Base-by-base conservation (phyloP, 345 rosid genomes). In the Alliaria petiolata region DNA sequence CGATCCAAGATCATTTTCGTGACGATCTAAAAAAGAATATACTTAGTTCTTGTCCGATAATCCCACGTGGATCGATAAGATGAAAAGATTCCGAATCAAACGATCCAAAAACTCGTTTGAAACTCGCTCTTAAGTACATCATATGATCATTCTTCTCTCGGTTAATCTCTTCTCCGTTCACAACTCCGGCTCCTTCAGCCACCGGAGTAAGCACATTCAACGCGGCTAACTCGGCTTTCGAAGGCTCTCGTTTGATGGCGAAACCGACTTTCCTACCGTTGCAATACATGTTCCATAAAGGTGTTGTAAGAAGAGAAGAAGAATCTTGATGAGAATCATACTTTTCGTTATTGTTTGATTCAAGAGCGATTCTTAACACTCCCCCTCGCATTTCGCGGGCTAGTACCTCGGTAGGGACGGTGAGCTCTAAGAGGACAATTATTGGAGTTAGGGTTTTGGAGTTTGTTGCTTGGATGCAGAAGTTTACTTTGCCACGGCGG, bases 331-430 rank as follows among this genome's bases (percentile, higher is more conserved):
- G 33, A 11, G 39, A 44, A 9, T 45, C 44, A 14, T 59, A 19
- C 10, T 44, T 50, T 0, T 51, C 47, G 30, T 36, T 47, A 33
- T 36, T 42, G 66, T 82, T 76, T 75, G 74, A 61, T 44, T 87
- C 87, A 0, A 90, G 72, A 0, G 89, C 91, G n/a, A 87, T 85
- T 7, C 91, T 80, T 28, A 90, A 69, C 25, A 77, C 53, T 0
- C 91, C 91, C 7, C 82, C 83, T 65, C 52, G 81, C 93, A 90
- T 90, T 82, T 90, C 96, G 6, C 76, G 72, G 43, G 93, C 93
- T 40, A 90, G 39, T 28, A 70, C 36, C 1, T 81, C 50, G 6
- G 85, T 82, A 0, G 93, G 81, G 7, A 90, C 79, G 1, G 87
- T 77, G 17, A 90, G 80, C 47, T 87, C 87, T 3, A 90, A 76